phyloP scores from a whole-genome alignment of 73 alveolate genomes.

The Paramecium biaurelia region DNA sequence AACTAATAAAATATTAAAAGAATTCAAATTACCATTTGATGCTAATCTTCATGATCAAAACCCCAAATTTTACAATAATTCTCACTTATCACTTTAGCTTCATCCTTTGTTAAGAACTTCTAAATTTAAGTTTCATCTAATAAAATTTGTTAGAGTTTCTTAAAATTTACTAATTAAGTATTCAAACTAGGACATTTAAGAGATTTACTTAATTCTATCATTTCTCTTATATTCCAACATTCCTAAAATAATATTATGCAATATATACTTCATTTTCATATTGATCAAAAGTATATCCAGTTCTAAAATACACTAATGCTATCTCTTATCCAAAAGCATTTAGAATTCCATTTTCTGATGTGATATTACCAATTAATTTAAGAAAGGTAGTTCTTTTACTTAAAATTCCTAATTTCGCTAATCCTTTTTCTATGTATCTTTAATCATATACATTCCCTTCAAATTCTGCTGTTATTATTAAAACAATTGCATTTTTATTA shows the following conservation, averaged over 20 bases:
- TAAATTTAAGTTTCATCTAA: conserved; percentile 47
- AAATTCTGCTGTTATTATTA: conserved; percentile 51
- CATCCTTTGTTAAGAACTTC: neutral
- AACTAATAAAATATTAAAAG: neutral
- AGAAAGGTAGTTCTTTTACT: conserved; percentile 50
- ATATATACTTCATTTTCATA: conserved; percentile 47
- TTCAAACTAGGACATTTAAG: conserved; percentile 55
- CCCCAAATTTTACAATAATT: conserved; percentile 50
- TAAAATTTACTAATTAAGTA: conserved; percentile 39
- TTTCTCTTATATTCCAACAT: conserved; percentile 56
- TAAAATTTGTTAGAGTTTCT: conserved; percentile 45
- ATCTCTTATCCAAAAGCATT: conserved; percentile 50
- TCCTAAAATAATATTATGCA: neutral
- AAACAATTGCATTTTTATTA: neutral
- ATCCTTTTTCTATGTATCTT: conserved; percentile 48
- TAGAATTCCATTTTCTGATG: conserved; percentile 47
- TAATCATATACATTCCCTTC: conserved; percentile 61
- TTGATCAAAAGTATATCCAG: conserved; percentile 54
- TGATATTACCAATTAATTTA: neutral
- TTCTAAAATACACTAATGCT: conserved; percentile 52
- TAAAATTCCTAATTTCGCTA: conserved; percentile 40
- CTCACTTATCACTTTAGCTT: neutral
- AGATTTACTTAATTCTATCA: conserved; percentile 48
- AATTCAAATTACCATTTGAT: neutral
- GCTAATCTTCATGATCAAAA: conserved; percentile 48